Conservation (phyloP, 306 rosid species). For the Spatholobus suberectus region DNA sequence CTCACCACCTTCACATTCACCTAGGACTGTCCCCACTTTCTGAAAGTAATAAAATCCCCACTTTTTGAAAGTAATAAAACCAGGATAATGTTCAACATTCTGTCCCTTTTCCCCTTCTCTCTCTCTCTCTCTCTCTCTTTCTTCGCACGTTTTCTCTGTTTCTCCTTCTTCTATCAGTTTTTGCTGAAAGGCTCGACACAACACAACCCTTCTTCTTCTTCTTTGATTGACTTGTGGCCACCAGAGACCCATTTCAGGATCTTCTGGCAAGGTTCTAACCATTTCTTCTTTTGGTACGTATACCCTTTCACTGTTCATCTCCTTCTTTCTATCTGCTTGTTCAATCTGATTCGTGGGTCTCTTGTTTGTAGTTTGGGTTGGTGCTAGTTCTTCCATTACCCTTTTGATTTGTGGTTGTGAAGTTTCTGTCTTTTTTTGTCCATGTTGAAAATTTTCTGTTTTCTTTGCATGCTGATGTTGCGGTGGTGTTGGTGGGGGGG, state of each 20-base stretch:
- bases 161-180: background rate
- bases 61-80: constrained; percentile 45
- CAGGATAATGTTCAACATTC: constrained; percentile 27
- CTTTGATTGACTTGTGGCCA: constrained; percentile 24
- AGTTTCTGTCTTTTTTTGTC: background rate
- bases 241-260: constrained; percentile 16
- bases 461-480: background rate
- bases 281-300: background rate
- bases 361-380: background rate
- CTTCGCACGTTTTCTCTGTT: background rate
- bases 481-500: background rate
- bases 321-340: background rate
- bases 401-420: background rate
- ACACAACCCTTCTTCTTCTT: background rate
- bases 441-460: background rate
- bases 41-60: no score
- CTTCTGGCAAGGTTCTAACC: constrained; percentile 23
- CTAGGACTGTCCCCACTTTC: constrained; percentile 38
- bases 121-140: background rate
- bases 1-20: constrained; percentile 33
- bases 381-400: background rate
- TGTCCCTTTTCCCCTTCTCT: background rate
- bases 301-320: background rate
- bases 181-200: background rate
- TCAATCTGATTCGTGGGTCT: background rate